Percentiles rank a stretch among this genome's conserved stretches.
Evolutionary conservation across 2,329 filamentous ascomycete species (phyloP).

Genomic region (Epichloe sibirici): DNA sequence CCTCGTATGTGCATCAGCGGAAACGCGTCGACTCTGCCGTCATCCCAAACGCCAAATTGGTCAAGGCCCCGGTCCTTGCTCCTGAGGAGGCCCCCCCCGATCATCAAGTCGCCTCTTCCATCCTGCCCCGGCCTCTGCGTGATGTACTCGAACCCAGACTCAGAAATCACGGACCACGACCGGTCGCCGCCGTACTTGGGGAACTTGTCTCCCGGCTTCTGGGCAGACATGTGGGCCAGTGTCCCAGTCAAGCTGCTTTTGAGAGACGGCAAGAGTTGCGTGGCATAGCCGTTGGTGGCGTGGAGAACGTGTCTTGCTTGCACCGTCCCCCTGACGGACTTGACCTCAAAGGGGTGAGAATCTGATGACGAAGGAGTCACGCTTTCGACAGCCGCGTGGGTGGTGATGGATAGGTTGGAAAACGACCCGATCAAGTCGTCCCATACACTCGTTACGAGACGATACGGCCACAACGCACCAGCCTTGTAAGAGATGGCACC

Average conservation of each 20-base stretch:
- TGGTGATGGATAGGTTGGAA: constrained; percentile 24
- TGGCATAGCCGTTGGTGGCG: constrained; percentile 42
- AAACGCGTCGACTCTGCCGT: constrained; percentile 27
- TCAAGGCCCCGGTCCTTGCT: constrained; percentile 29
- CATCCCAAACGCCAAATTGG: constrained; percentile 34
- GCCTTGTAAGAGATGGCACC: constrained; percentile 33
- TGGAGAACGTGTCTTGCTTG: constrained; percentile 40
- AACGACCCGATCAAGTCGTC: constrained; percentile 25
- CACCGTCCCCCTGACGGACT: constrained; percentile 32
- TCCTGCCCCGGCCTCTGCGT: constrained; percentile 29
- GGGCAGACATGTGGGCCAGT: constrained; percentile 38
- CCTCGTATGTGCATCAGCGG: constrained; percentile 28
- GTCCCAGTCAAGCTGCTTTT: constrained; percentile 31
- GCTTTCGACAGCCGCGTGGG: constrained; percentile 23
- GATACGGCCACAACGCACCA: constrained; percentile 39
- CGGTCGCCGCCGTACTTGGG: constrained; percentile 19
- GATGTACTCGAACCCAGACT: constrained; percentile 37
- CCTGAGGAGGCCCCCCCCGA: constrained; percentile 39
- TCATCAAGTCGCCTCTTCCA: constrained; percentile 35
- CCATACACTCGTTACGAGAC: constrained; percentile 35
- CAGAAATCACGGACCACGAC: constrained; percentile 40
- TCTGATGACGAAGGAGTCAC: constrained; percentile 11
- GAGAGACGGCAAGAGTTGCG: constrained; percentile 38
- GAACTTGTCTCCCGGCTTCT: constrained; percentile 27
- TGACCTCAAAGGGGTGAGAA: constrained; percentile 26